Percentiles rank a stretch among this genome's conserved stretches.
Evolutionary conservation across 176 grass and related monocot species (phyloP).

Genomic region (Metroxylon sagu): DNA sequence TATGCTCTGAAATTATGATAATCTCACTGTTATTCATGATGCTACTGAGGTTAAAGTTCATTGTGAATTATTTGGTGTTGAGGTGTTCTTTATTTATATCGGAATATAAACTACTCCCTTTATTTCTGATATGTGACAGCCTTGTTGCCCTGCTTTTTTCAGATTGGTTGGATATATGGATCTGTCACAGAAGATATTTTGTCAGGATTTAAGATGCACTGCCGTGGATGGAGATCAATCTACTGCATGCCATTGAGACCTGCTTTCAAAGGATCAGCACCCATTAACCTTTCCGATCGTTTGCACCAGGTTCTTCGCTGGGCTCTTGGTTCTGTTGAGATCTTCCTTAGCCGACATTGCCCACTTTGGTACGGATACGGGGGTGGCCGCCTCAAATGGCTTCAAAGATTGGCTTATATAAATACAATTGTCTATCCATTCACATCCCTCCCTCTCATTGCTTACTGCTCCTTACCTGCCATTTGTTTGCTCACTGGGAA

Average conservation of each 20-base stretch:
- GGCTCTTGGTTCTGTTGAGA: constrained; percentile 92
- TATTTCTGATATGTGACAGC: neutral
- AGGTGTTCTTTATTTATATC: neutral
- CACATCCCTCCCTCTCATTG: constrained; percentile 79
- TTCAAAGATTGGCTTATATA: constrained; percentile 91
- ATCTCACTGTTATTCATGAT: no score
- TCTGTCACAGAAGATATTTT: constrained; percentile 97
- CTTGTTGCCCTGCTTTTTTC: constrained; percentile 16
- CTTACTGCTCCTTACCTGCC: constrained; percentile 74
- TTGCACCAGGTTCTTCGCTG: constrained; percentile 95
- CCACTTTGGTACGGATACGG: constrained; percentile 86
- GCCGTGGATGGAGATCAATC: constrained; percentile 94
- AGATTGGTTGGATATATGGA: constrained; percentile 97
- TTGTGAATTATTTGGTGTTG: no score
- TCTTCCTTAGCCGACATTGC: constrained; percentile 84
- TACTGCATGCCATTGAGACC: constrained; percentile 90
- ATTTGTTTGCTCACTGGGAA: constrained; percentile 87
- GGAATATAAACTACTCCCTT: neutral
- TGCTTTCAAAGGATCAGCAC: constrained; percentile 92
- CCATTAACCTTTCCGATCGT: constrained; percentile 94
- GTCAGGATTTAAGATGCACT: constrained; percentile 93
- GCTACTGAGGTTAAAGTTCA: no score
- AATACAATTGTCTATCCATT: constrained; percentile 96
- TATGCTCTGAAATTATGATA: no score
- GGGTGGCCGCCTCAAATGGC: constrained; percentile 78